Base-by-base conservation (phyloP, 1,284 basidiomycete species). In the Sporisorium iseilematis-ciliati region DNA sequence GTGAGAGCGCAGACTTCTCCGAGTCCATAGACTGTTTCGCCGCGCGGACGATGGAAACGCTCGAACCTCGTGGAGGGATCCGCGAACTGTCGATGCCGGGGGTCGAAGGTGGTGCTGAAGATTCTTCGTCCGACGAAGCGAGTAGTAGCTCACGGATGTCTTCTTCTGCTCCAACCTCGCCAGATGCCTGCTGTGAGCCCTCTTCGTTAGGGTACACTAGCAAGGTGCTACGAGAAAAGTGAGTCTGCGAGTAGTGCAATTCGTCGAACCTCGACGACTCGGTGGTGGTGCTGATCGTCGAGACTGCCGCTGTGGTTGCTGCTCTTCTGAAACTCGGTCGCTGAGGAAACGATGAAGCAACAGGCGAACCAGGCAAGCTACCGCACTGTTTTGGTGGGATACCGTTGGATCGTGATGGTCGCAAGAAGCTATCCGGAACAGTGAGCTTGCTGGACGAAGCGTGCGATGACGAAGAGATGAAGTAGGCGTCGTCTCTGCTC, bases 201-300 rank as follows among this genome's bases (percentile, higher is more conserved):
- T 72, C 59, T 6, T 59, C 58, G 38, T 48, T 54, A 7, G 65
- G 41, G 41, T 74, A 68, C 33, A 74, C 65, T 0, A 74, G 71
- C 31, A 74, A 38, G 2, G 71, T 74, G 45, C 65, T 68, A 3
- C 71, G 25, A 6, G 65, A 67, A 29, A 74, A 74, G 46, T 74
- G 65, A 10, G 71, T 74, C 40, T 74, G 65, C 6, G 71, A 55
- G 41, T 74, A 74, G 57, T 74, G 71, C 21, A 74, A 48, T 20
- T 60, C 65, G 65, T 68, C 71, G n/a, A 64, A 74, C 0, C 62
- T 33, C 11, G 57, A 53, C 41, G 54, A 48, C 18, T 64, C 63
- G 0, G 42, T 38, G 1, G 63, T 51, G 50, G 63, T 51, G 58
- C 46, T 52, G 26, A 60, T 40, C 11, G 43, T 59, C 3, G 63